Evolutionary conservation across 495 filamentous ascomycete species (phyloP), one percentile per base, ranked within the genome.

Genomic region (Opeltia flavorubescens): DNA sequence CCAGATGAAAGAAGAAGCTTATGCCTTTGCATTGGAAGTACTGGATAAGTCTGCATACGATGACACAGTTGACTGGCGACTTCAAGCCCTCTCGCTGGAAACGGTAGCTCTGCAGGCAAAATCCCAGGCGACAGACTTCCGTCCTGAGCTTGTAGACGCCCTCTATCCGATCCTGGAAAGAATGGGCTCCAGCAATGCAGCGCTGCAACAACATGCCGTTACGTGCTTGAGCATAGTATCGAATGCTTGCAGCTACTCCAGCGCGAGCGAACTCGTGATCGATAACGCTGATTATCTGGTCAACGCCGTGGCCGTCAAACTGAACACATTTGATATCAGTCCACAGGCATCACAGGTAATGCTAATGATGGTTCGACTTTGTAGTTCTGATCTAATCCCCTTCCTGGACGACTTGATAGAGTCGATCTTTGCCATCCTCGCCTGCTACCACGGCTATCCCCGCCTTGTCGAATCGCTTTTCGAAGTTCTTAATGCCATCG

Each of bases 241-340:
- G 7, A 57, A 60, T 6, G 67, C 82, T 0, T 95, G 88, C 60
- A 78, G 75, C 15, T 99, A 96, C 55, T 31, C 55, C 0, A 78
- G 71, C 53, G 78, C 88, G 8, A 80, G 81, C 27, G 77, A 85
- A 9, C 67, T 99, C 50, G 78, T 99, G 38, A 73, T 95, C 39
- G 80, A 86, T 26, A 99, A 99, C 51, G 88, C 83, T 21, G 91
- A 99, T 61, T 99, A 99, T 59, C 81, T 99, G 64, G 81, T 95
- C 40, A 96, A 95, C 58, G 84, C 89, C 0, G 78, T 96, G 5
- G 84, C 83, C 0, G 66, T 95, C 20, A 86, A 89, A 48, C 70
- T 99, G 24, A 95, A 94, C 52, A 86, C 78, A 0, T 86, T 94
- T 55, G 86, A 95, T 44, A 77, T 95, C 45, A 89, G 86, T 0